Evolutionary conservation across 805 yeast species (phyloP).

Genomic region (Cyberlindnera misumaiensis): DNA sequence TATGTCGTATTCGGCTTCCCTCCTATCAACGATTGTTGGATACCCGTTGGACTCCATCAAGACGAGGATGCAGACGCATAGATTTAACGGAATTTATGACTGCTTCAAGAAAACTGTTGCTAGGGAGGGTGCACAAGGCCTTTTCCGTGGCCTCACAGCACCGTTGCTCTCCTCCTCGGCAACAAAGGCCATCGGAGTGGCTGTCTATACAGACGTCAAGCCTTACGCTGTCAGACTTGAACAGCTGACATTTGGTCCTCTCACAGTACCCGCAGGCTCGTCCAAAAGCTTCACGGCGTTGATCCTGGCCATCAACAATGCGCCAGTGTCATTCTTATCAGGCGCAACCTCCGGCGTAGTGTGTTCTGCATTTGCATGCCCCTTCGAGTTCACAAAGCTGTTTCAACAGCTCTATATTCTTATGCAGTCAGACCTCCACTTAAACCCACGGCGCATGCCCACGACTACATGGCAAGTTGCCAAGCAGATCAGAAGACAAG

Average conservation of each 20-base stretch:
- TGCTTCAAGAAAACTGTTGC: conserved; percentile 50
- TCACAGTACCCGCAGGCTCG: conserved; percentile 4
- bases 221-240: conserved; percentile 30
- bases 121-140: conserved; percentile 61
- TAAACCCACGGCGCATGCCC: conserved; percentile 28
- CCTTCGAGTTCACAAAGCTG: conserved; percentile 78
- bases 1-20: conserved; percentile 58
- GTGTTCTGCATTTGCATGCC: conserved; percentile 65
- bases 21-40: conserved; percentile 62
- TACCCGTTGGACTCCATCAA: conserved; percentile 84
- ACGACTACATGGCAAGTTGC: conserved; percentile 38
- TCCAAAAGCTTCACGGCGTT: conserved; percentile 9
- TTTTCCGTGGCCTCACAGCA: conserved; percentile 72
- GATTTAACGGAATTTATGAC: conserved; percentile 47
- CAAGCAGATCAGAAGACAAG: conserved; percentile 45
- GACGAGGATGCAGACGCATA: conserved; percentile 79
- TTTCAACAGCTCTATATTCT: conserved; percentile 63
- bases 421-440: conserved; percentile 25
- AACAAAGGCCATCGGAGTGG: conserved; percentile 59
- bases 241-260: conserved; percentile 12
- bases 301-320: conserved; percentile 26
- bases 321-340: conserved; percentile 43
- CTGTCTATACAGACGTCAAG: conserved; percentile 51
- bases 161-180: conserved; percentile 63
- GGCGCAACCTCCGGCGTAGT: conserved; percentile 65